A percentile compares a stretch with the other conserved stretches of the same genome.
Conservation (phyloP, 768 basidiomycete genomes). For the Collybiopsis confluens region DNA sequence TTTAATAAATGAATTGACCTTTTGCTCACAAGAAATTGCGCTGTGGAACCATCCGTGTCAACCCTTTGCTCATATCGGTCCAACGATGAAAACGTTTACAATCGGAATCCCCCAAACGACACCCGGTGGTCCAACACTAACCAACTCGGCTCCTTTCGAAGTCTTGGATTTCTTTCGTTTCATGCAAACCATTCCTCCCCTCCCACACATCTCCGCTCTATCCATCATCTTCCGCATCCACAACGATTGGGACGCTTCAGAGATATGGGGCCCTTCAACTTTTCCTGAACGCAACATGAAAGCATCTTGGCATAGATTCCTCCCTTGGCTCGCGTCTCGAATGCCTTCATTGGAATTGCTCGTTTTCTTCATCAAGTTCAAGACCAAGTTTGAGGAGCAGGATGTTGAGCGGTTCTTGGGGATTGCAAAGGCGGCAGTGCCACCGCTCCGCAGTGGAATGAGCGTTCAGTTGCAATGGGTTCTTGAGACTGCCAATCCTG, state of each 20-base stretch:
- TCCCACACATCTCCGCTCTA: neutral
- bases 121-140: neutral
- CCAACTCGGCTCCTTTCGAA: conserved; percentile 4
- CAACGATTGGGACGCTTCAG: conserved; percentile 1
- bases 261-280: conserved; percentile 2
- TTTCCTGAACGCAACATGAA: conserved; percentile 1
- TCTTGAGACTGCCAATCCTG: neutral
- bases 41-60: conserved; percentile 1
- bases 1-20: neutral
- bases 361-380: conserved; percentile 5
- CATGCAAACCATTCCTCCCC: neutral
- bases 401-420: neutral
- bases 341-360: conserved; percentile 2
- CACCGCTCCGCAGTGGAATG: conserved; percentile 1
- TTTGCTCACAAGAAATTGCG: neutral
- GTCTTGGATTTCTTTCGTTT: conserved; percentile 5
- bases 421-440: neutral
- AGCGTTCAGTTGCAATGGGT: conserved; percentile 2
- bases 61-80: conserved; percentile 3
- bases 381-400: conserved; percentile 3
- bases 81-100: neutral
- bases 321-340: neutral
- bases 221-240: neutral
- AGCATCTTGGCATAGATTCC: neutral
- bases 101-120: conserved; percentile 1